Percentiles rank a stretch among this genome's conserved stretches.
phyloP scores from a whole-genome alignment of 257 asterid genomes.

The Solanum verrucosum region DNA sequence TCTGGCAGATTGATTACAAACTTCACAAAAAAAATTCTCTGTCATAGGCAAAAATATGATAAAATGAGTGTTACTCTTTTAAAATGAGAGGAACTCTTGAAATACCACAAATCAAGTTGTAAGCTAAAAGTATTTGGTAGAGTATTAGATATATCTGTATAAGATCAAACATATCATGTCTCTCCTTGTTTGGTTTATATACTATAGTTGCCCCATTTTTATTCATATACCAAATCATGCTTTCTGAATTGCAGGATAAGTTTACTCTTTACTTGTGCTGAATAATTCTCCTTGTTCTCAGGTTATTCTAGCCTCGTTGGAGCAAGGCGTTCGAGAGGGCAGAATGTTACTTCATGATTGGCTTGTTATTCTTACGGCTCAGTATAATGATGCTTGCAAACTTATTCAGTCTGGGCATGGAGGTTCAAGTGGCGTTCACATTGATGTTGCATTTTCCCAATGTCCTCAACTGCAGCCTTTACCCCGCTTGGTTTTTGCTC shows the following conservation, averaged over 20 bases:
- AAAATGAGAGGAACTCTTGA: neutral
- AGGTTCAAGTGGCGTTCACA: slow-evolving; percentile 32
- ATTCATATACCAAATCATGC: neutral
- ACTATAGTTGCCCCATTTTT: neutral
- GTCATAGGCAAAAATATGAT: neutral
- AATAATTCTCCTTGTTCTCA: slow-evolving; percentile 19
- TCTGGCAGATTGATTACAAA: neutral
- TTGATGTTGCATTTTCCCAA: slow-evolving; percentile 85
- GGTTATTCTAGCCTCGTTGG: slow-evolving; percentile 89
- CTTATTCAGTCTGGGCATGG: slow-evolving; percentile 59
- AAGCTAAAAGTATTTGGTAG: neutral
- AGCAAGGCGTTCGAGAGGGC: slow-evolving; percentile 92
- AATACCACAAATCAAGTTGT: neutral
- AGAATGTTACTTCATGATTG: slow-evolving; percentile 89
- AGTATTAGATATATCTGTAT: neutral
- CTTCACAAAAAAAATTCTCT: neutral
- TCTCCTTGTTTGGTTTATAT: neutral
- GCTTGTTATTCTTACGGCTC: slow-evolving; percentile 95
- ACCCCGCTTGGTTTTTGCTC: slow-evolving; percentile 90
- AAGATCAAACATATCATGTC: neutral
- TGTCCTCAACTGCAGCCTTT: slow-evolving; percentile 90
- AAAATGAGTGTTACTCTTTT: neutral
- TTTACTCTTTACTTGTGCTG: neutral
- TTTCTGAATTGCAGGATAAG: neutral
- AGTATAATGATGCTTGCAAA: slow-evolving; percentile 75